Evolutionary conservation across 1,284 basidiomycete genomes (phyloP), one percentile per base, ranked within the genome.

Genomic region (Anthracocystis panici-leucophaei): DNA sequence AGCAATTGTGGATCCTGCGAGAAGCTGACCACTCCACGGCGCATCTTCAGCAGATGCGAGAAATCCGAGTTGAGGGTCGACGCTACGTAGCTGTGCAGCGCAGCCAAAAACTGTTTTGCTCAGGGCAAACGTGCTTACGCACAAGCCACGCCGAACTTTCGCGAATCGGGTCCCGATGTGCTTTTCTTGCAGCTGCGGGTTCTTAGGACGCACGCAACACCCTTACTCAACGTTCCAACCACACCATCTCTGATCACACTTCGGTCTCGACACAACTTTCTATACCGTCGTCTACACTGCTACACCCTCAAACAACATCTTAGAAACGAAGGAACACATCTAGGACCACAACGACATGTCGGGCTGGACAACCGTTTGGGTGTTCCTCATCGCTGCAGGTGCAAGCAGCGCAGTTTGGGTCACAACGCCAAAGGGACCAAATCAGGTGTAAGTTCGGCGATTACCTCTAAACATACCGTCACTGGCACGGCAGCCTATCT

Each of bases 301-400:
- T n/a, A 29, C 25, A 33, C 20, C 29, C 12, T 31, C 29, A 27
- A 35, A 6, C 9, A 9, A 8, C 52, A 35, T 18, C n/a, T 1
- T 27, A 12, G 1, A 31, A 0, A 33, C 16, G n/a, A 12, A 14
- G 14, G 35, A 16, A 12, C 41, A 35, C 12, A 49, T 31, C 58
- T 38, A 56, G 18, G 49, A 16, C 7, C 27, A 27, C 14, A 35
- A 42, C 58, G 31, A 29, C 18, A 84, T 84, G 82, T 84, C 83
- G 57, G 83, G 83, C 65, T 85, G 79, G 80, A 82, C 78, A 41
- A 72, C 75, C 25, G 71, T 85, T 50, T 80, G 80, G 78, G 82
- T 80, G 35, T 69, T 83, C 27, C 69, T 82, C 52, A 63, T 71
- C 27, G 77, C 71, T 33, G 78, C 75, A 9, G 65, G 61, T 25